Evolutionary conservation across 768 basidiomycete species (phyloP), one percentile per base, ranked within the genome.

Genomic region (Mycena haematopus): DNA sequence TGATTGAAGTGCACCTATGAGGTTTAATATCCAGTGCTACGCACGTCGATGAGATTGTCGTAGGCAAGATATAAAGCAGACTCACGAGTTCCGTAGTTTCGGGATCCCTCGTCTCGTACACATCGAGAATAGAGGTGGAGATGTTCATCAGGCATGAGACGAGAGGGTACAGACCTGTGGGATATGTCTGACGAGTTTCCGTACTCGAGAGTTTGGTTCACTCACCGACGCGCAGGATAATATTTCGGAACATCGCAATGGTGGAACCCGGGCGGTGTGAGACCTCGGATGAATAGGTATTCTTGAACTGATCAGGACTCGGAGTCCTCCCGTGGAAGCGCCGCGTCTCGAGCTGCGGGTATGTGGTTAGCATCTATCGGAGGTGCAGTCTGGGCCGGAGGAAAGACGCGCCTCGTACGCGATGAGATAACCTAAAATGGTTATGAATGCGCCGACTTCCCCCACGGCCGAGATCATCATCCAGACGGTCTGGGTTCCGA

Each of bases 401-500:
- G 22, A 45, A 15, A 19, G 29, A 15, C 44, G 17, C 31, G 47
- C 55, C 45, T 46, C 55, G 15, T 56, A 27, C 8, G 22, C 31
- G 22, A 56, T 29, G 10, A 56, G 29, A 13, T 56, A 56, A 6
- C 31, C 31, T 9, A 56, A n/a, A 9, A 56, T 35, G 2, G 22
- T 25, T 15, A 52, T 14, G 7, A 52, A 52, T 3, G 52, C 52
- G 35, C 10, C 5, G 22, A 52, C 52, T 13, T 56, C 55, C 45
- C 55, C 55, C 0, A 24, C 27, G 5, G 29, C 29, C 4, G 22
- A 19, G 10, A 56, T 14, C 6, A 46, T 3, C 1, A 47, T 24
- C 55, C 55, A 74, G 45, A 70, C 61, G 1, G 71, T 71, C 44
- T 69, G 70, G 14, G 72, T 73, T 6, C 60, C 67, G 21, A 71